Conservation (phyloP, 2,329 filamentous ascomycete species). For the Sclerotinia subarctica region DNA sequence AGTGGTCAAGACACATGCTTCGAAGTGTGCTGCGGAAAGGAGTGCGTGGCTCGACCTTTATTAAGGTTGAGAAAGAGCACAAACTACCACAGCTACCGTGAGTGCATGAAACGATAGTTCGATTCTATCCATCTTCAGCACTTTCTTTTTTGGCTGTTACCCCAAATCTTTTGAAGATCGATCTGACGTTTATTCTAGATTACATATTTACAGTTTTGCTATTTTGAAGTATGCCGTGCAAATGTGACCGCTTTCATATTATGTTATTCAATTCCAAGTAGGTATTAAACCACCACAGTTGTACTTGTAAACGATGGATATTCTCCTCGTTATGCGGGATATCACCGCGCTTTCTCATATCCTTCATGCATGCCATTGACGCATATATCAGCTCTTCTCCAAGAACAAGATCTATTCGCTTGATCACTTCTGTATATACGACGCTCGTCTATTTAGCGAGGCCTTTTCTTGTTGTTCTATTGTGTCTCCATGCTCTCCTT, state of each 20-base stretch:
- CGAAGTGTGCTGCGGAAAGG: not conserved
- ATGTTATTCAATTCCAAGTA: no score
- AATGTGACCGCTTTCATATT: no score
- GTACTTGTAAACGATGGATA: no score
- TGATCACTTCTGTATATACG: not conserved
- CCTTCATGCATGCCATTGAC: not conserved
- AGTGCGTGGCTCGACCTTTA: no score
- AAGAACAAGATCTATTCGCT: no score
- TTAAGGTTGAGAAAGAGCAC: no score
- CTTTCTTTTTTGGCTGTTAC: no score
- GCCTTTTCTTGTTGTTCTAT: not conserved
- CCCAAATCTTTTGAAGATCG: no score
- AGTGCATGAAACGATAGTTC: slow-evolving; percentile 2
- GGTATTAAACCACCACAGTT: no score
- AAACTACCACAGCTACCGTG: not conserved
- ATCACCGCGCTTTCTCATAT: not conserved
- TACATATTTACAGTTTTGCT: no score
- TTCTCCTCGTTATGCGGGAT: not conserved
- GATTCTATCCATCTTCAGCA: not conserved
- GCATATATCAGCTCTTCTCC: not conserved
- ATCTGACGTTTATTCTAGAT: not conserved
- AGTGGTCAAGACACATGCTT: not conserved
- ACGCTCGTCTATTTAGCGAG: not conserved
- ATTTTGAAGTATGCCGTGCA: no score
- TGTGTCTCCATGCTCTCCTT: not conserved